Percentiles rank a stretch among this genome's conserved stretches.
phyloP scores from a whole-genome alignment of 2,329 filamentous ascomycete species.

The Zymoseptoria ardabiliae region DNA sequence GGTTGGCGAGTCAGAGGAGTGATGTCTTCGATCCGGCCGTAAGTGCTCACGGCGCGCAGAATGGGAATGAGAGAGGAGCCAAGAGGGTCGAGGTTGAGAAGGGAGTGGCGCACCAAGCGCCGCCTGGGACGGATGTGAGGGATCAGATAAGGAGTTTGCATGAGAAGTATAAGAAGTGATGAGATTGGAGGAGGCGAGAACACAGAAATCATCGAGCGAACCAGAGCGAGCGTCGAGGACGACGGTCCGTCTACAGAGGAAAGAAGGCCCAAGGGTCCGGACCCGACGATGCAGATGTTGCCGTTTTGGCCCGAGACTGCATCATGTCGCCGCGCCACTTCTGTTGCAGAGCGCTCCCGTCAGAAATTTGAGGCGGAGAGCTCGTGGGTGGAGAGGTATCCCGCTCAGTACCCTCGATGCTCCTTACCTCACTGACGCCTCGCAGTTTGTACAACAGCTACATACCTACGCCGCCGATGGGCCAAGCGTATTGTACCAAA shows the following conservation, averaged over 20 bases:
- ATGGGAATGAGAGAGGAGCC: constrained; percentile 42
- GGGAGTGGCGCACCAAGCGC: constrained; percentile 47
- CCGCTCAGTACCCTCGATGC: background rate
- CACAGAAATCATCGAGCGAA: too few relatives aligned
- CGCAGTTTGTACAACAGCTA: background rate
- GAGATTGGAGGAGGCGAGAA: constrained; percentile 4
- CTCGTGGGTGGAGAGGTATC: background rate
- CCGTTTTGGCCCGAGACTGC: too few relatives aligned
- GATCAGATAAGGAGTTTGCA: constrained; percentile 30
- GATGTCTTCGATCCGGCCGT: constrained; percentile 77
- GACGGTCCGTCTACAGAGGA: too few relatives aligned
- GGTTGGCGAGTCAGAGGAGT: constrained; percentile 78
- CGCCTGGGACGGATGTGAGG: constrained; percentile 46
- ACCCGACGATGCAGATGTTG: too few relatives aligned
- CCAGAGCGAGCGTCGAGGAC: too few relatives aligned
- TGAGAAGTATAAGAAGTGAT: constrained; percentile 22
- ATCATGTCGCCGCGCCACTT: too few relatives aligned
- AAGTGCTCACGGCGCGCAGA: constrained; percentile 49
- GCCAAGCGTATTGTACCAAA: background rate
- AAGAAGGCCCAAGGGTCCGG: too few relatives aligned
- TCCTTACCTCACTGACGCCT: background rate
- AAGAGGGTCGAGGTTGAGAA: constrained; percentile 64
- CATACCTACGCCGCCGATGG: background rate
- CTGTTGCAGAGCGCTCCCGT: too few relatives aligned
- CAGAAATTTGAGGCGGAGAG: background rate